These are phyloP conservation scores for Neurospora africana DNA, from an alignment of 495 filamentous ascomycete genomes.

Conservation along the genomic window DNA sequence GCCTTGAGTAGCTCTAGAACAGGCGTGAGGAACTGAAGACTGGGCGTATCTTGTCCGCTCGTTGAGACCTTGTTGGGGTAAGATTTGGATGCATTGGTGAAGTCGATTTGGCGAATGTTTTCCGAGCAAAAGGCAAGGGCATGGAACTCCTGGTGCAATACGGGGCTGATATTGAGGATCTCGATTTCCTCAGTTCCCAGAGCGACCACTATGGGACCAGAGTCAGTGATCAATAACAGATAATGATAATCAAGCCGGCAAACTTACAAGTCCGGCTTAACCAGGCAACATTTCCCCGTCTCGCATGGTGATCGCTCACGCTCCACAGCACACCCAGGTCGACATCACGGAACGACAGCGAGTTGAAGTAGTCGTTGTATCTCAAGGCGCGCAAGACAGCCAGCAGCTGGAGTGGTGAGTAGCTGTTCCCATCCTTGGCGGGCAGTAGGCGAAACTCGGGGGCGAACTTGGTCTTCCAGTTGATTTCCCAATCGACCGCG, in stretches of 20 bases:
- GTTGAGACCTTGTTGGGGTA: conserved; percentile 1
- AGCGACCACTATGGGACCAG: conserved; percentile 10
- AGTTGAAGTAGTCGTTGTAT: conserved; percentile 84
- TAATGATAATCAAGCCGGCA: neutral
- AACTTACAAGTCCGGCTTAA: conserved; percentile 21
- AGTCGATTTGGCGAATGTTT: conserved; percentile 34
- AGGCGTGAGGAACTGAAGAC: conserved; percentile 21
- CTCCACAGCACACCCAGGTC: conserved; percentile 39
- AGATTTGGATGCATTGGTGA: conserved; percentile 24
- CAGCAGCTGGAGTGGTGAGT: conserved; percentile 65
- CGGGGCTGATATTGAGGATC: conserved; percentile 25
- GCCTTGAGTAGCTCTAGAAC: conserved; percentile 20
- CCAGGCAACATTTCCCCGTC: conserved; percentile 19
- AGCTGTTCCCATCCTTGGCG: conserved; percentile 49
- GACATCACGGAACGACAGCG: conserved; percentile 72
- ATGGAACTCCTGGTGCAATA: conserved; percentile 38
- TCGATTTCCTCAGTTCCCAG: conserved; percentile 25
- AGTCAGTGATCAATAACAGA: conserved; percentile 3
- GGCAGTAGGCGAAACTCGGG: conserved; percentile 76
- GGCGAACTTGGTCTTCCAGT: conserved; percentile 64
- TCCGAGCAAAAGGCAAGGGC: conserved; percentile 36
- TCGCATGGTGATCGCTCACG: conserved; percentile 19
- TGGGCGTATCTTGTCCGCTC: neutral
- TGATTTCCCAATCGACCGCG: conserved; percentile 68
- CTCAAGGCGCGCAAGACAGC: conserved; percentile 78